Evolutionary conservation across 345 rosid species (phyloP), one percentile per base, ranked within the genome.

Genomic region (Gossypium longicalyx): DNA sequence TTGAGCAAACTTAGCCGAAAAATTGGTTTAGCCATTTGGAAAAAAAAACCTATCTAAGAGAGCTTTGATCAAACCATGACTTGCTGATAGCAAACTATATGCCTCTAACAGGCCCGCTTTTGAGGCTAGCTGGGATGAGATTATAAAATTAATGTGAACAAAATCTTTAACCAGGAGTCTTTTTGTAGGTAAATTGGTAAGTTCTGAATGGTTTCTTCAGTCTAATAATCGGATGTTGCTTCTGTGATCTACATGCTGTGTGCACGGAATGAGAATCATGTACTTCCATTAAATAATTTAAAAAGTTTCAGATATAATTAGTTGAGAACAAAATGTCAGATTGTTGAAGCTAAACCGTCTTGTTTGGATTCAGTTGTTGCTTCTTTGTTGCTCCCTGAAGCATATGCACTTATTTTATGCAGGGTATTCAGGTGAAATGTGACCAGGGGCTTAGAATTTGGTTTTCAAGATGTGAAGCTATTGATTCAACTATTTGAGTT

Each of bases 401-500:
- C 49, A 23, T 53, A 3, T 17, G 54, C 29, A 69, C 51, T 4
- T 15, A 2, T 45, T 71, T 80, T 38, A 12, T 49, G 47, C 83
- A 75, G 85, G 80, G 29, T 76, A 1, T 57, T 25, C 68, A 16
- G 34, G 74, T 58, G 59, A 41, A 60, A 27, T 20, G 47, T 25
- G 76, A 60, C 23, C 16, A 17, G 29, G 77, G 53, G 56, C 63
- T 20, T 74, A 65, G 48, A 25, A 52, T 53, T 41, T 9, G 54
- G 65, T 13, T 52, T 65, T 38, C 60, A 38, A 51, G 47, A 29
- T 34, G 38, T 66, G 63, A 66, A 66, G 54, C 77, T 49, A 66
- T 56, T 68, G 79, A 72, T 74, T 74, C n/a, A 47, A 61, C 23
- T 65, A 49, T 58, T 63, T 74, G 74, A 70, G 65, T 77, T 75